Percentiles rank a stretch among this genome's conserved stretches.
phyloP scores from a whole-genome alignment of 805 yeast genomes.

The Barnettozyma populi region DNA sequence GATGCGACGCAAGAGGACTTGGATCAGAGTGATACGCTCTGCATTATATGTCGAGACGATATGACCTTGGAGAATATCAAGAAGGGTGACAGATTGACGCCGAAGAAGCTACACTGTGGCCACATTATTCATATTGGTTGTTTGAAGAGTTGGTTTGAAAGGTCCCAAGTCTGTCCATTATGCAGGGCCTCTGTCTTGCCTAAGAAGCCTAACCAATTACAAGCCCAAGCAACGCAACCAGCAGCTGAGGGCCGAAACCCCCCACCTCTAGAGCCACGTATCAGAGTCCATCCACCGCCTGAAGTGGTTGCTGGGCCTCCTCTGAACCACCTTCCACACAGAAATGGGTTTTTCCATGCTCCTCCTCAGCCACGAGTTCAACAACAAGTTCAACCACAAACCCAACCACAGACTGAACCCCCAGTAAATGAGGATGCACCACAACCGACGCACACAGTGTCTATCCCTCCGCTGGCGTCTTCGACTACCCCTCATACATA shows the following conservation, averaged over 20 bases:
- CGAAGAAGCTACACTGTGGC: slow-evolving; percentile 77
- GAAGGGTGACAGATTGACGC: slow-evolving; percentile 42
- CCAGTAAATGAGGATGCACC: background rate
- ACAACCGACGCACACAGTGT: background rate
- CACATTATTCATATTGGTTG: slow-evolving; percentile 90
- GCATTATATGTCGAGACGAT: slow-evolving; percentile 92
- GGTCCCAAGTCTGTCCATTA: slow-evolving; percentile 90
- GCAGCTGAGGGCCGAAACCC: background rate
- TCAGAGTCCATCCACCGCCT: background rate
- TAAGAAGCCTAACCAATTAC: slow-evolving; percentile 1
- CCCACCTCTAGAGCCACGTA: background rate
- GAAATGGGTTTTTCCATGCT: background rate
- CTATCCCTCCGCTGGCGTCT: too few species aligned
- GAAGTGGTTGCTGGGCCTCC: background rate
- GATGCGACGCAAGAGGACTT: slow-evolving; percentile 59
- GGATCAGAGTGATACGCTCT: slow-evolving; percentile 52
- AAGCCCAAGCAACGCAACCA: background rate
- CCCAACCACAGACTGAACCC: background rate
- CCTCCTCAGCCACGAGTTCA: background rate
- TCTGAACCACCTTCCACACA: slow-evolving; percentile 2
- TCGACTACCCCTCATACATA: background rate
- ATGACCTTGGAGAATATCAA: slow-evolving; percentile 45
- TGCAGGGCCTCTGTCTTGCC: slow-evolving; percentile 70
- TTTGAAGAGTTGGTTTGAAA: slow-evolving; percentile 85
- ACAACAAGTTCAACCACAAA: background rate